phyloP scores from a whole-genome alignment of 176 grass and related monocot species.

The Miscanthus lutarioriparius region DNA sequence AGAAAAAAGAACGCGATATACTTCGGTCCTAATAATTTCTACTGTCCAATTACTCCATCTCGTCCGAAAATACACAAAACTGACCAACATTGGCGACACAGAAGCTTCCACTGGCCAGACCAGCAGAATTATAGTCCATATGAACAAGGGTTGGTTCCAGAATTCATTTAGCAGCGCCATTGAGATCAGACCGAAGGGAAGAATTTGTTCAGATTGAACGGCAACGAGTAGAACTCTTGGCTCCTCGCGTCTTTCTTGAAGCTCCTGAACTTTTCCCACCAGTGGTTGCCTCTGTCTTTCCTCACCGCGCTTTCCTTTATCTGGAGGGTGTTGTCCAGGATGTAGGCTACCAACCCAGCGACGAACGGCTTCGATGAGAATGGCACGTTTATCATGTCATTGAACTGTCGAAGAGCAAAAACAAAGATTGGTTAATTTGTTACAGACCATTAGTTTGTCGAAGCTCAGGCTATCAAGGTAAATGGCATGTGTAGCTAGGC shows the following conservation, averaged over 20 bases:
- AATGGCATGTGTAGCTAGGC: background rate
- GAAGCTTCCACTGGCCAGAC: slow-evolving; percentile 9
- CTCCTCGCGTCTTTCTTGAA: slow-evolving; percentile 73
- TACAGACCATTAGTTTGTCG: background rate
- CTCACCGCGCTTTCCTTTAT: slow-evolving; percentile 38
- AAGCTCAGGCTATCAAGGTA: background rate
- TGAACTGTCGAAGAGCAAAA: slow-evolving; percentile 54
- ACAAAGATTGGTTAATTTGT: background rate
- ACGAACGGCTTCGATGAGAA: slow-evolving; percentile 93
- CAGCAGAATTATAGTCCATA: slow-evolving; percentile 26
- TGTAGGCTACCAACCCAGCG: slow-evolving; percentile 65
- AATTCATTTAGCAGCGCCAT: background rate
- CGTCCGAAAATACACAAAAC: slow-evolving; percentile 39
- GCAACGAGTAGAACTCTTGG: slow-evolving; percentile 83
- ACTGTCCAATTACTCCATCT: slow-evolving; percentile 13
- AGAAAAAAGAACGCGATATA: background rate
- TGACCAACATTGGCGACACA: slow-evolving; percentile 4
- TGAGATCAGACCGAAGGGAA: slow-evolving; percentile 60
- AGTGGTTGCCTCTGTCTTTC: slow-evolving; percentile 83
- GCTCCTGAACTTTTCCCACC: slow-evolving; percentile 81
- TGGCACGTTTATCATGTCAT: slow-evolving; percentile 88
- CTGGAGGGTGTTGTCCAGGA: slow-evolving; percentile 79
- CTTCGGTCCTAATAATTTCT: background rate
- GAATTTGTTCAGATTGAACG: slow-evolving; percentile 84
- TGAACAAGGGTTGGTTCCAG: background rate